Evolutionary conservation across 2,329 filamentous ascomycete genomes (phyloP), one percentile per base, ranked within the genome.

Genomic region (Cryphonectria radicalis): DNA sequence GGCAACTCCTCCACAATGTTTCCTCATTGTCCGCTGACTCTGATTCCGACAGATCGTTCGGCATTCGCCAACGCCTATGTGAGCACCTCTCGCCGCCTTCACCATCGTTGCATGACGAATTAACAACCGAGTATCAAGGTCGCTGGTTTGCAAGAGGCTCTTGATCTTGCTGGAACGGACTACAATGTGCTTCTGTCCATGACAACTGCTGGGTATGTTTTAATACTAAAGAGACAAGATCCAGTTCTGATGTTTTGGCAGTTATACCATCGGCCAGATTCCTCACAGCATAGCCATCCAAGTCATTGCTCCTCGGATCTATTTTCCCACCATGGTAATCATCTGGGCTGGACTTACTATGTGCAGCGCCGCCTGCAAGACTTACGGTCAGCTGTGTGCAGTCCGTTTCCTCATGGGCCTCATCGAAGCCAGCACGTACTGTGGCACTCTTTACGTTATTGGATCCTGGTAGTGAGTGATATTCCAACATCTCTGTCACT

Each of bases 391-490:
- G 35, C 71, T 76, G 6, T 74, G 74, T 59, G 84, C 81, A 0
- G 85, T 87, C 60, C 82, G 85, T 3, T 81, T 82, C 76, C 78
- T 82, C 70, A 77, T 79, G 72, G 85, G 83, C 0, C 78, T 87
- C 17, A 82, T 83, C 40, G 85, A 87, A 73, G 81, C 83, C 6
- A 82, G 80, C 32, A 86, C 83, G 0, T 87, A 86, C 69, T 82
- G 84, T 19, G 83, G 82, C 1, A 78, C 83, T 0, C 83, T 86
- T 63, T 87, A 86, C 69, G 84, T 87, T 67, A 79, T 87, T 2
- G 84, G 85, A 0, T 84, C 82, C 0, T 88, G 86, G 84, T 90
- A 89, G 53, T 57, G 6, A 57, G 53, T 28, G 11, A 25, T 57
- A 10, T 28, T 11, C n/a, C 53, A n/a, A 57, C 1, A 28, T 7